phyloP scores from a whole-genome alignment of 352 stramenopile genomes.

The Phytophthora litchii region DNA sequence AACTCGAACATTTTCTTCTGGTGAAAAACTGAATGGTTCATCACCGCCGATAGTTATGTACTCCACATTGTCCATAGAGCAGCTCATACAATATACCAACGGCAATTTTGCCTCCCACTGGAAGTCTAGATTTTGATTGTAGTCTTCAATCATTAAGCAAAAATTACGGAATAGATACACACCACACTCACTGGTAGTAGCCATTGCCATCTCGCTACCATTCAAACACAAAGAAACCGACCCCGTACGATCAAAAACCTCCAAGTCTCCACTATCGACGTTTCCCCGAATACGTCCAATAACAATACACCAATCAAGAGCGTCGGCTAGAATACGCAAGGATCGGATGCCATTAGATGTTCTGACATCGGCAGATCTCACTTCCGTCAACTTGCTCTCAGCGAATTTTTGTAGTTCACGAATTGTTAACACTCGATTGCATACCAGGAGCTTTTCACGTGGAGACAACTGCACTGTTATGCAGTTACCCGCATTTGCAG shows the following conservation, averaged over 20 bases:
- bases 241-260: conserved; percentile 51
- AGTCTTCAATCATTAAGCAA: conserved; percentile 40
- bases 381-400: conserved; percentile 7
- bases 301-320: conserved; percentile 45
- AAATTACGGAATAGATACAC: conserved; percentile 43
- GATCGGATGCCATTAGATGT: conserved; percentile 1
- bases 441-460: conserved; percentile 22
- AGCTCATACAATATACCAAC: conserved; percentile 31
- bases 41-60: conserved; percentile 29
- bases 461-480: conserved; percentile 12
- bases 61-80: conserved; percentile 26
- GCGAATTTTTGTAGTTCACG: conserved; percentile 30
- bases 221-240: conserved; percentile 37
- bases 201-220: background rate
- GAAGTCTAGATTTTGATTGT: conserved; percentile 9
- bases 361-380: background rate
- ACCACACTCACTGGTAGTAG: conserved; percentile 11
- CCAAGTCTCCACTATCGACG: conserved; percentile 41
- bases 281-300: conserved; percentile 43
- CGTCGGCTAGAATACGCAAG: conserved; percentile 17
- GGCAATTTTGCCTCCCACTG: conserved; percentile 19
- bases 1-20: background rate
- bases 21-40: conserved; percentile 4
- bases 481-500: conserved; percentile 16
- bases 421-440: conserved; percentile 26